phyloP scores from a whole-genome alignment of 2,329 filamentous ascomycete species.

The Parastagonospora nodorum region DNA sequence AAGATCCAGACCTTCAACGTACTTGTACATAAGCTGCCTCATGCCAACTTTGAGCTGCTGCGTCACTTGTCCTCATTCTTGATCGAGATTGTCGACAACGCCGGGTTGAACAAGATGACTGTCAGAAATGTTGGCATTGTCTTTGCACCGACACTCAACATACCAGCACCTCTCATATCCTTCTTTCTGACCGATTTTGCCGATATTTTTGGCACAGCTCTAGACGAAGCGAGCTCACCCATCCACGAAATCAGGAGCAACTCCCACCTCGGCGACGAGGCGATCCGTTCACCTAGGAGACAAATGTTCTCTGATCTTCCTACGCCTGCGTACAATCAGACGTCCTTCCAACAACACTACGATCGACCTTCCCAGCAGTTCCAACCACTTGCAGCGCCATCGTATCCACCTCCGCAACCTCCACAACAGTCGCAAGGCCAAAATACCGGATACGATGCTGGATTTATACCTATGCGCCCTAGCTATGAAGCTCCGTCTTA shows the following conservation, averaged over 20 bases:
- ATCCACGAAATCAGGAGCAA: constrained; percentile 53
- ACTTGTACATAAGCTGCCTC: constrained; percentile 79
- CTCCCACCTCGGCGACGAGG: constrained; percentile 56
- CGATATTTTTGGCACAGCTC: constrained; percentile 77
- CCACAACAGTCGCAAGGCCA: constrained; percentile 31
- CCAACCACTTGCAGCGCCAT: constrained; percentile 24
- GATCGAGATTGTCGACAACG: constrained; percentile 89
- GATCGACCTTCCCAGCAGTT: constrained; percentile 32
- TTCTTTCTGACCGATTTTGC: constrained; percentile 91
- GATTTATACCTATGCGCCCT: constrained; percentile 58
- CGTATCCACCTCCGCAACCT: constrained; percentile 31
- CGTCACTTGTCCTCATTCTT: constrained; percentile 86
- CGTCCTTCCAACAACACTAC: constrained; percentile 50
- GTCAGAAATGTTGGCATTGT: constrained; percentile 96
- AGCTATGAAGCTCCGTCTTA: constrained; percentile 51
- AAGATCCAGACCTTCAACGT: constrained; percentile 78
- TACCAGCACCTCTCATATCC: constrained; percentile 91
- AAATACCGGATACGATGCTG: constrained; percentile 51
- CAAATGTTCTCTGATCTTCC: constrained; percentile 71
- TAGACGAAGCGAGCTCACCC: constrained; percentile 57
- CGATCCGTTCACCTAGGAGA: constrained; percentile 66
- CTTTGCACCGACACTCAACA: constrained; percentile 95
- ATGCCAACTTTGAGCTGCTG: constrained; percentile 79
- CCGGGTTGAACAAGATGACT: constrained; percentile 95
- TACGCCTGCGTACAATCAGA: constrained; percentile 66